phyloP scores from a whole-genome alignment of 2,329 filamentous ascomycete genomes.

The Microascus cirrosus region DNA sequence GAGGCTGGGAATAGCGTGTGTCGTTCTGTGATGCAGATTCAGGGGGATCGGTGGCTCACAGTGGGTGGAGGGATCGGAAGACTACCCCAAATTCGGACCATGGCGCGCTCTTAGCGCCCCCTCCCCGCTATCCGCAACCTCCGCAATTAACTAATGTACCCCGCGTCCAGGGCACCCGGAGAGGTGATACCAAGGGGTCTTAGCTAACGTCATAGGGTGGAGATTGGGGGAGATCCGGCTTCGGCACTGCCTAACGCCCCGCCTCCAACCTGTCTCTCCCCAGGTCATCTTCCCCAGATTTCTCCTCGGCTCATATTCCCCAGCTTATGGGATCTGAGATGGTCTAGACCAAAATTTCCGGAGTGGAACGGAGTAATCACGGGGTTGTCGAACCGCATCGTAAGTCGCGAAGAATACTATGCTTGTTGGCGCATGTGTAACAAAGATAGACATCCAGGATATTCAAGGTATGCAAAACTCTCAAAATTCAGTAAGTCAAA shows the following conservation, averaged over 20 bases:
- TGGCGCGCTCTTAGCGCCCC: not conserved
- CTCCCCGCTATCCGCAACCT: not conserved
- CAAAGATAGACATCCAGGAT: not conserved
- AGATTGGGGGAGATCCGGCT: not conserved
- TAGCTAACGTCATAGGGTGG: not conserved
- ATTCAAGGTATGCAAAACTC: not conserved
- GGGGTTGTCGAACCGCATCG: not conserved
- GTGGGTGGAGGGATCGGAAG: not conserved
- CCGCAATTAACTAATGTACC: not conserved
- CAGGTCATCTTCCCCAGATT: not conserved
- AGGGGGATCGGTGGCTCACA: not conserved
- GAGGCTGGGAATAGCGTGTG: not conserved
- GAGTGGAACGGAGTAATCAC: not conserved
- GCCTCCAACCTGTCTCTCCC: not conserved
- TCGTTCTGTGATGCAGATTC: not conserved
- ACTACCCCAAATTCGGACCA: not conserved
- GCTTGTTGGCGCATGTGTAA: no score
- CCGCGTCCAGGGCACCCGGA: not conserved
- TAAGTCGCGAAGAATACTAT: no score
- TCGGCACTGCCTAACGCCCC: not conserved
- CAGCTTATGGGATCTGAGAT: not conserved
- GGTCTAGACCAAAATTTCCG: not conserved
- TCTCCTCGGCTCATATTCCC: not conserved
- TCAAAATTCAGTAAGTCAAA: not conserved
- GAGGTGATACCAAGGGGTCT: not conserved